Evolutionary conservation across 441 rosid genomes (phyloP).

Genomic region (Jatropha podagrica): DNA sequence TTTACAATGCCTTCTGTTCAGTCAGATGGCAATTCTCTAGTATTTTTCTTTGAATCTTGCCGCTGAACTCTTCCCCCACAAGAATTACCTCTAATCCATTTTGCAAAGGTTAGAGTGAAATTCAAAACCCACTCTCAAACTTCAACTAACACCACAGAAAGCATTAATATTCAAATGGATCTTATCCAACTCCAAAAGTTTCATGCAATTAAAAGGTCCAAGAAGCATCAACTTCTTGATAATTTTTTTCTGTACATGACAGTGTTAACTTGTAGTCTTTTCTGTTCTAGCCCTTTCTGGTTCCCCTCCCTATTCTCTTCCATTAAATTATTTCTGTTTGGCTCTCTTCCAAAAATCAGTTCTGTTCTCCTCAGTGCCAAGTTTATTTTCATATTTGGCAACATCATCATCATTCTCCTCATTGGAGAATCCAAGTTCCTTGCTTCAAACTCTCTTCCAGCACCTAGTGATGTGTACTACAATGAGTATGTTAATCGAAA

Average conservation of each 20-base stretch:
- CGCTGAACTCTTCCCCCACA: conserved; percentile 17
- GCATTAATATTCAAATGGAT: conserved; percentile 24
- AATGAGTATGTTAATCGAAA: conserved; percentile 41
- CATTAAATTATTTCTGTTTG: conserved; percentile 25
- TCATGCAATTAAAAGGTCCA: conserved; percentile 38
- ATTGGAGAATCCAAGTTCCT: conserved; percentile 44
- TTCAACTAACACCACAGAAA: neutral
- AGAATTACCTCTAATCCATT: conserved; percentile 10
- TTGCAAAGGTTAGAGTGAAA: conserved; percentile 15
- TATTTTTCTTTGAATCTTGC: conserved; percentile 18
- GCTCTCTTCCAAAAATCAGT: conserved; percentile 30
- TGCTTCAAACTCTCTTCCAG: conserved; percentile 20
- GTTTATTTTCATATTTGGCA: conserved; percentile 50
- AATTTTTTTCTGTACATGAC: conserved; percentile 27
- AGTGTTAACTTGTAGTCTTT: conserved; percentile 30
- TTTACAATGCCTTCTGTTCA: conserved; percentile 28
- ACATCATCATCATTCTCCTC: conserved; percentile 49
- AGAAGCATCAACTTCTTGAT: conserved; percentile 34
- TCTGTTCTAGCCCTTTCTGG: conserved; percentile 36
- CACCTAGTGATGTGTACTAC: conserved; percentile 27
- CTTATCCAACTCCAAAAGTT: conserved; percentile 29
- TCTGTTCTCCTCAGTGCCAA: conserved; percentile 34
- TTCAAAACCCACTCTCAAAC: neutral
- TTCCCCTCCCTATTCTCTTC: conserved; percentile 29
- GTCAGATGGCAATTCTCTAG: conserved; percentile 33